These are phyloP conservation scores for Malus fusca DNA, from an alignment of 306 rosid species.

Conservation along the genomic window DNA sequence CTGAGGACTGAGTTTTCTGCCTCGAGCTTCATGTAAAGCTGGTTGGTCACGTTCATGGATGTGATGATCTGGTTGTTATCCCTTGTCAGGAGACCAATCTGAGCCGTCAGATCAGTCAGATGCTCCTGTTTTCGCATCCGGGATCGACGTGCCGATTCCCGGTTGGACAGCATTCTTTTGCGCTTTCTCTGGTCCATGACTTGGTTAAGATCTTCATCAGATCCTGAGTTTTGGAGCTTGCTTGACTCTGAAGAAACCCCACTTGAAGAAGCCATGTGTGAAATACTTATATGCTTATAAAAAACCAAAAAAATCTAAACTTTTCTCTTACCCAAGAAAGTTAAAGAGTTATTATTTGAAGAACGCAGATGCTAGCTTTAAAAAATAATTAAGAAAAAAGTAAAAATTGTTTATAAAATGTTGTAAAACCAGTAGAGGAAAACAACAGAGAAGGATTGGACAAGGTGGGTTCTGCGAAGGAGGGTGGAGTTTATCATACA, in stretches of 20 bases:
- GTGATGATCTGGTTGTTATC: slow-evolving; percentile 48
- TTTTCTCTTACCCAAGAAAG: neutral
- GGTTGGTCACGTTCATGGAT: slow-evolving; percentile 38
- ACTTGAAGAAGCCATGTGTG: slow-evolving; percentile 22
- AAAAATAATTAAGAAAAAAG: neutral
- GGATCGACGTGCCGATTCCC: slow-evolving; percentile 80
- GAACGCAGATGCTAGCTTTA: neutral
- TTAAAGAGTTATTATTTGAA: neutral
- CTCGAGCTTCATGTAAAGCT: slow-evolving; percentile 40
- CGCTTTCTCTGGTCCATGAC: slow-evolving; percentile 61
- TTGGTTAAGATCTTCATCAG: slow-evolving; percentile 41
- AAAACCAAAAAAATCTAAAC: neutral
- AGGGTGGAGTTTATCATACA: slow-evolving; percentile 60
- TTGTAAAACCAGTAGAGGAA: slow-evolving; percentile 94
- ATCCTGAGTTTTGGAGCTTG: slow-evolving; percentile 35
- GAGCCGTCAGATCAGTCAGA: slow-evolving; percentile 41
- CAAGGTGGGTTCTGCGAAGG: slow-evolving; percentile 65
- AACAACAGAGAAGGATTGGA: slow-evolving; percentile 86
- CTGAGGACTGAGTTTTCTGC: slow-evolving; percentile 66
- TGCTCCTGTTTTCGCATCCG: slow-evolving; percentile 70
- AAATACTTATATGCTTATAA: neutral
- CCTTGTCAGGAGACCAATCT: slow-evolving; percentile 34
- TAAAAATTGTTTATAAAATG: slow-evolving; percentile 35
- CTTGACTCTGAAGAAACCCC: slow-evolving; percentile 51
- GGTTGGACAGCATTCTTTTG: slow-evolving; percentile 75